Percentiles rank a stretch among this genome's conserved stretches.
Conservation (phyloP, 768 basidiomycete genomes). For the Trametes cinnabarina region DNA sequence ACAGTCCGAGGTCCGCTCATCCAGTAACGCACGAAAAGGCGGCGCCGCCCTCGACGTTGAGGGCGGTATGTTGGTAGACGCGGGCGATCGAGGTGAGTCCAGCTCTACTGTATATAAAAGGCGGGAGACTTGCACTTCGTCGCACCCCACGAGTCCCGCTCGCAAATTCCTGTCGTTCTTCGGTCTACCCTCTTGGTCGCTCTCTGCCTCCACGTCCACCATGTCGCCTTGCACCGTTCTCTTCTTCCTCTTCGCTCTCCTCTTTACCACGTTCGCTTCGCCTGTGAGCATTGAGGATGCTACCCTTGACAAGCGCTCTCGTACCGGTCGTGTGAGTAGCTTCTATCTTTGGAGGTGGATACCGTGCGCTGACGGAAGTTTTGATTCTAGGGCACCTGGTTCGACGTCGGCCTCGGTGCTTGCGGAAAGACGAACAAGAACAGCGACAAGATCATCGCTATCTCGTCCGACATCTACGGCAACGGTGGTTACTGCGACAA, state of each 20-base stretch:
- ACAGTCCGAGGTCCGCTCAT: background rate
- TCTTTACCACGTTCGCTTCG: conserved; percentile 44
- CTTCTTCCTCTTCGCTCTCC: conserved; percentile 37
- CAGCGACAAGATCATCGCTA: conserved; percentile 59
- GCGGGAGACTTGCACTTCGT: background rate
- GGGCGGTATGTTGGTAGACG: background rate
- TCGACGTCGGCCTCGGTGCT: conserved; percentile 56
- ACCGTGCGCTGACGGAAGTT: too few relatives aligned
- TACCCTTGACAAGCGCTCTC: conserved; percentile 49
- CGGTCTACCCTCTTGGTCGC: conserved; percentile 19
- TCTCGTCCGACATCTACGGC: conserved; percentile 53
- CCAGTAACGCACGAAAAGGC: background rate
- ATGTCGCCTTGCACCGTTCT: conserved; percentile 40
- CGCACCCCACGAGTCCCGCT: background rate
- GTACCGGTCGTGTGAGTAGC: conserved; percentile 52
- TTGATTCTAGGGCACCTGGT: conserved; percentile 61
- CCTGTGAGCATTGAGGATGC: conserved; percentile 38
- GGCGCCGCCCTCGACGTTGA: background rate
- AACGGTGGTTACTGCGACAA: conserved; percentile 56
- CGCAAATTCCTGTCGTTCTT: conserved; percentile 14
- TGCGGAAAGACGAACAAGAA: conserved; percentile 54
- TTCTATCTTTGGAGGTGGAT: background rate
- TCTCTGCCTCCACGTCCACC: conserved; percentile 1
- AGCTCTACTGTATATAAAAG: background rate
- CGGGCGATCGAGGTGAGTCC: background rate